Percentiles rank a stretch among this genome's conserved stretches.
Conservation (phyloP, 1,284 basidiomycete genomes). For the Cerioporus squamosus region DNA sequence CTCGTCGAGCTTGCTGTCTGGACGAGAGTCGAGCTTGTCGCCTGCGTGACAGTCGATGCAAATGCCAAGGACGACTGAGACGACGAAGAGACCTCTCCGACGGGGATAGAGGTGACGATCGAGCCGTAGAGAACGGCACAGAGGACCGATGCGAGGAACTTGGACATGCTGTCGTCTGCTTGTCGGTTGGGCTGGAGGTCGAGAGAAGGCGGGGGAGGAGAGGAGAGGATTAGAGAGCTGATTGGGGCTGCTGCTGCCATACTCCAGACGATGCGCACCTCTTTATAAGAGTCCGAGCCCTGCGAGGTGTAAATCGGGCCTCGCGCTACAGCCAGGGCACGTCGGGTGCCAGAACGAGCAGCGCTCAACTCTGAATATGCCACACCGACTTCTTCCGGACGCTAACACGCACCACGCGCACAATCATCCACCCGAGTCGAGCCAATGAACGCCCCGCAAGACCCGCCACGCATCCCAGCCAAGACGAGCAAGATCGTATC, state of each 20-base stretch:
- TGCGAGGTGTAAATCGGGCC: too few species aligned
- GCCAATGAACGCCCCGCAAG: too few species aligned
- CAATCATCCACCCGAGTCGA: too few species aligned
- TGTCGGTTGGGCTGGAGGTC: background rate
- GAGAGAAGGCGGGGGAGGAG: background rate
- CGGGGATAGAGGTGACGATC: conserved; percentile 11
- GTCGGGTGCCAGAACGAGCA: too few species aligned
- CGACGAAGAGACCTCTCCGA: conserved; percentile 1
- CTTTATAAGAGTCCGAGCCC: too few species aligned
- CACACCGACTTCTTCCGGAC: too few species aligned
- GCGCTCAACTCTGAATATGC: too few species aligned
- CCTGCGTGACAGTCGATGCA: background rate
- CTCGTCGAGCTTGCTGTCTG: conserved; percentile 5
- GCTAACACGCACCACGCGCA: too few species aligned
- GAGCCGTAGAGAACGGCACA: conserved; percentile 19
- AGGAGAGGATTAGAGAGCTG: conserved; percentile 1
- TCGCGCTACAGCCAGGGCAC: too few species aligned
- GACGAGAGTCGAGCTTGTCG: background rate
- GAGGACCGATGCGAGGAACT: conserved; percentile 11
- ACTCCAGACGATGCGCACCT: too few species aligned
- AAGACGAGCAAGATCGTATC: too few species aligned
- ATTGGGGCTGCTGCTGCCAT: background rate
- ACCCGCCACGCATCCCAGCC: too few species aligned
- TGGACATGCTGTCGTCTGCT: conserved; percentile 5
- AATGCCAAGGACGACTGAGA: background rate